Percentiles rank a stretch among this genome's conserved stretches.
These are phyloP conservation scores for Starmerella bombicola DNA, from an alignment of 805 yeast genomes.

Conservation along the genomic window DNA sequence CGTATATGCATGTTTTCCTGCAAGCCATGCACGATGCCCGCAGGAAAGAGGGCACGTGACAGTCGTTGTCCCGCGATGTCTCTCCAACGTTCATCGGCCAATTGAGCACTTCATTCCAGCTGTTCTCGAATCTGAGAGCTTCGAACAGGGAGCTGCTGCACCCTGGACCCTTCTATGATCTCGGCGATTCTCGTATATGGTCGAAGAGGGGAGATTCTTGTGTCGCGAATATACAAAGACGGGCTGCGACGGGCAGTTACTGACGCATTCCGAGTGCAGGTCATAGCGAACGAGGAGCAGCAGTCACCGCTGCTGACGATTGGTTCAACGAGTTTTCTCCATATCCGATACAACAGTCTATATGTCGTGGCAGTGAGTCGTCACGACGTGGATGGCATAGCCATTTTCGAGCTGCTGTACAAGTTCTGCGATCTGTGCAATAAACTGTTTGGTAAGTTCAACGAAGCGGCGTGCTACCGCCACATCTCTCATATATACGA, in stretches of 20 bases:
- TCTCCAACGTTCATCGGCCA: too few species aligned
- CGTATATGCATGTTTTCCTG: too few species aligned
- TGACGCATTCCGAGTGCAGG: slow-evolving; percentile 87
- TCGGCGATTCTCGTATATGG: slow-evolving; percentile 71
- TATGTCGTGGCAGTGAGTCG: slow-evolving; percentile 87
- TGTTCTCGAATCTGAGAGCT: too few species aligned
- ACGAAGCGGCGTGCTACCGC: slow-evolving; percentile 44
- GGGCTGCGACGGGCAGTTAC: slow-evolving; percentile 67
- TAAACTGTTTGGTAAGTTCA: slow-evolving; percentile 32
- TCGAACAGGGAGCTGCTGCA: too few species aligned
- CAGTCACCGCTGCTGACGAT: slow-evolving; percentile 62
- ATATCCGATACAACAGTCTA: slow-evolving; percentile 46
- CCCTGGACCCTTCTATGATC: too few species aligned
- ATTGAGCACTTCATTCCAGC: too few species aligned
- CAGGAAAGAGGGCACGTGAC: too few species aligned
- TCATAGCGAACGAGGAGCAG: slow-evolving; percentile 53
- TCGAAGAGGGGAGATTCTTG: slow-evolving; percentile 68
- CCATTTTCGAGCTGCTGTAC: slow-evolving; percentile 66
- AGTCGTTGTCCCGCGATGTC: too few species aligned
- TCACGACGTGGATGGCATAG: slow-evolving; percentile 72
- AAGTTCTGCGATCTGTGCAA: slow-evolving; percentile 44
- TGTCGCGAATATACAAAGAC: slow-evolving; percentile 60
- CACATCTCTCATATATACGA: slow-evolving; percentile 65
- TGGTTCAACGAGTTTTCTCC: slow-evolving; percentile 85
- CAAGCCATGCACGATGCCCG: too few species aligned